phyloP scores from a whole-genome alignment of 2,329 filamentous ascomycete genomes.

The Verticillium dahliae region DNA sequence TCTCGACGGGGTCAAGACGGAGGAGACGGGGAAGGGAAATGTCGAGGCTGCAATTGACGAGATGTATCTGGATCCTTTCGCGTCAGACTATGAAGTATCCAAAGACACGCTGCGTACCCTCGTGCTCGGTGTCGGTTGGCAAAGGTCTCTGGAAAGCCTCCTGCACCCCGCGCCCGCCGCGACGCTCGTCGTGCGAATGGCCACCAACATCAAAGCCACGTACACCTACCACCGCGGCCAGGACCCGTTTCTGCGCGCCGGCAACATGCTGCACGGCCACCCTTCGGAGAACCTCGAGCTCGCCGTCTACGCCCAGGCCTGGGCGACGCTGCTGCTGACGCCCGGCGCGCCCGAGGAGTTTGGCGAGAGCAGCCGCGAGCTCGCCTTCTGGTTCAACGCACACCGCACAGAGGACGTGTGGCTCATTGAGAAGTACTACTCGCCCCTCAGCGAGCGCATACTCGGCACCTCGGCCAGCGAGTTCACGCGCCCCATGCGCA shows the following conservation, averaged over 20 bases:
- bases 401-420: constrained; percentile 57
- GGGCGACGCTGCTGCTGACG: constrained; percentile 58
- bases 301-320: constrained; percentile 67
- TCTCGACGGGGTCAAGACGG: constrained; percentile 43
- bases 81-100: constrained; percentile 60
- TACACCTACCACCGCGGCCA: constrained; percentile 23
- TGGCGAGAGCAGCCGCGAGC: constrained; percentile 9
- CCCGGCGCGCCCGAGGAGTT: constrained; percentile 15
- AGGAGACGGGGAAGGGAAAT: constrained; percentile 17
- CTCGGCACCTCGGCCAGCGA: constrained; percentile 5
- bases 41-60: constrained; percentile 23
- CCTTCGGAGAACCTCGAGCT: constrained; percentile 42
- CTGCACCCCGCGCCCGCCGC: constrained; percentile 58
- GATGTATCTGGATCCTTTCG: constrained; percentile 84
- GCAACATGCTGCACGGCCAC: constrained; percentile 37
- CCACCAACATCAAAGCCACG: constrained; percentile 74
- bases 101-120: constrained; percentile 50
- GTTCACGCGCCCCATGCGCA: constrained; percentile 27
- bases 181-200: constrained; percentile 67
- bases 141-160: constrained; percentile 39
- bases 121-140: constrained; percentile 43
- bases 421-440: constrained; percentile 62
- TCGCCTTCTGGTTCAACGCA: constrained; percentile 38
- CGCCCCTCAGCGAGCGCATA: constrained; percentile 50
- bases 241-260: background rate